phyloP scores from a whole-genome alignment of 202 grass and related monocot genomes.

The Cymbopogon flexuosus region DNA sequence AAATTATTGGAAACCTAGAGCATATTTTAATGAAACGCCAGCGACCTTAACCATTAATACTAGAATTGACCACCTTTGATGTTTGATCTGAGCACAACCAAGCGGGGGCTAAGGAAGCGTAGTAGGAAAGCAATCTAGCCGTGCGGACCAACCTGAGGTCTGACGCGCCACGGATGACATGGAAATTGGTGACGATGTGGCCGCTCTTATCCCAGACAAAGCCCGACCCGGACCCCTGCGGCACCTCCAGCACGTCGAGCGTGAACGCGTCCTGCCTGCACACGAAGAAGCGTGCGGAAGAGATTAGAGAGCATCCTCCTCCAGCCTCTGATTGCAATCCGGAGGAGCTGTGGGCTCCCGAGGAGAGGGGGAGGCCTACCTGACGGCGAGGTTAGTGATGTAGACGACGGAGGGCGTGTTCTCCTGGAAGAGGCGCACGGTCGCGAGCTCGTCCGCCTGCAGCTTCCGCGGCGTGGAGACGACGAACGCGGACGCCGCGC shows the following conservation, averaged over 20 bases:
- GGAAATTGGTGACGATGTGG: conserved; percentile 87
- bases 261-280: conserved; percentile 93
- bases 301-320: background rate
- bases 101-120: background rate
- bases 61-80: background rate
- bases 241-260: conserved; percentile 95
- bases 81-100: background rate
- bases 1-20: background rate
- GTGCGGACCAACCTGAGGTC: conserved; percentile 69
- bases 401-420: conserved; percentile 97
- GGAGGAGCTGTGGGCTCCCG: background rate
- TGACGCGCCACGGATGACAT: conserved; percentile 90
- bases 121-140: background rate
- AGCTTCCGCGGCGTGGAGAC: conserved; percentile 69
- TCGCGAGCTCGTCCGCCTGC: conserved; percentile 89
- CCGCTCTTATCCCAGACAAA: conserved; percentile 92
- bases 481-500: conserved; percentile 70
- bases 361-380: conserved; percentile 24
- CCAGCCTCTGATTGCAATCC: background rate
- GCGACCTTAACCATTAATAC: background rate
- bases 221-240: conserved; percentile 85
- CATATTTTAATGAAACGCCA: background rate
- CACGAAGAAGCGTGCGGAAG: background rate
- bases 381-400: conserved; percentile 90
- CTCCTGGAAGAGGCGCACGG: conserved; percentile 91